These are phyloP conservation scores for Gossypium rotundifolium DNA, from an alignment of 345 rosid genomes.

Conservation along the genomic window DNA sequence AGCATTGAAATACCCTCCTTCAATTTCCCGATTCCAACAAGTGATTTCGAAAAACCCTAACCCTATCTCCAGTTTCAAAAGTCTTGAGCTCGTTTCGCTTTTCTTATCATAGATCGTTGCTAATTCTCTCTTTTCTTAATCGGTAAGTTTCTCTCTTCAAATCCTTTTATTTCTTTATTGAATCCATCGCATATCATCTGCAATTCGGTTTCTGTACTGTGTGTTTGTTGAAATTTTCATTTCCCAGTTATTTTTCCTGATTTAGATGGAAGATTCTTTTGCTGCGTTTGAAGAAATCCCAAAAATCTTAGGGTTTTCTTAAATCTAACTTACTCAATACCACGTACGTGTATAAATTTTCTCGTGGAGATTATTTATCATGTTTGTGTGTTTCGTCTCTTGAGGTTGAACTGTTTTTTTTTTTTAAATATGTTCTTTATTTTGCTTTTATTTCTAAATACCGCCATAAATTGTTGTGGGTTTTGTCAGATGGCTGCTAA, in stretches of 20 bases:
- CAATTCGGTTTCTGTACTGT: not conserved
- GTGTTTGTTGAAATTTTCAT: not conserved
- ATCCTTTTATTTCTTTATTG: too few species aligned
- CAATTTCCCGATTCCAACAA: not conserved
- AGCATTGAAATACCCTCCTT: not conserved
- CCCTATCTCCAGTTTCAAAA: not conserved
- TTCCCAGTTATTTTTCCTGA: not conserved
- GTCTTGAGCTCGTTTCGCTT: not conserved
- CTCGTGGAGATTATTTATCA: not conserved
- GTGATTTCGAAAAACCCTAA: slow-evolving; percentile 9
- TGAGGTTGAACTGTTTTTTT: not conserved
- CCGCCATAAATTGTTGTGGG: not conserved
- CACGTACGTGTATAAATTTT: not conserved
- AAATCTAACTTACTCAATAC: not conserved
- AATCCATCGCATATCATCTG: too few species aligned
- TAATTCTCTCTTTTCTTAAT: too few species aligned
- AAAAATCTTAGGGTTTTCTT: not conserved
- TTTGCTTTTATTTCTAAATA: not conserved
- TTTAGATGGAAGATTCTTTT: too few species aligned
- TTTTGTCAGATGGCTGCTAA: slow-evolving; percentile 49
- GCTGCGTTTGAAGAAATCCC: too few species aligned
- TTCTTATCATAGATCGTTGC: not conserved
- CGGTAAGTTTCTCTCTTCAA: too few species aligned
- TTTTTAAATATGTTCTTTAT: not conserved
- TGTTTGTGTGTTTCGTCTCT: not conserved